Conservation (phyloP, 805 yeast species). For the Sugiyamaella qingdaonensis region DNA sequence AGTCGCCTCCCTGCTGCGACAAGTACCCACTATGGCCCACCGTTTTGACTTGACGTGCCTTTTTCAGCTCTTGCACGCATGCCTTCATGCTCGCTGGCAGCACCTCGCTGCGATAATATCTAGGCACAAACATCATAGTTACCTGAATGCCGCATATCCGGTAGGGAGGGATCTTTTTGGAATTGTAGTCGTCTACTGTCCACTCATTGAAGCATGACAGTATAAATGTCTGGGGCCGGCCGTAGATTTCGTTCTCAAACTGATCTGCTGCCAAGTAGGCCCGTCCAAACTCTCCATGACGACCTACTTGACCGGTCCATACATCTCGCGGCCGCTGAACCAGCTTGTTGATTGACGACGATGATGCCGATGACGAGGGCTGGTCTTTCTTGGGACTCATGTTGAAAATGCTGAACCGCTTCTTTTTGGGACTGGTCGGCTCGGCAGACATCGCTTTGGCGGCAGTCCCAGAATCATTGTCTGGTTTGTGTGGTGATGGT, state of each 20-base stretch:
- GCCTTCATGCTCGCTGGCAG: conserved; percentile 47
- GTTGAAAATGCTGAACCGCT: conserved; percentile 17
- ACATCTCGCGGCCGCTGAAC: conserved; percentile 4
- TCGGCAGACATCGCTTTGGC: conserved; percentile 4
- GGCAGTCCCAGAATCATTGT: not conserved
- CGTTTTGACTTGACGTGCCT: conserved; percentile 7
- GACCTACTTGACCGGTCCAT: conserved; percentile 19
- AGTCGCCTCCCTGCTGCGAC: conserved; percentile 90
- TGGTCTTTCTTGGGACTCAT: conserved; percentile 16
- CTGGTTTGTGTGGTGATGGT: too few relatives aligned
- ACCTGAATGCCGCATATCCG: conserved; percentile 53
- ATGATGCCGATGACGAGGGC: conserved; percentile 4
- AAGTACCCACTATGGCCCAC: conserved; percentile 52
- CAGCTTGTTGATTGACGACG: not conserved
- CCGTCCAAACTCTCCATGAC: conserved; percentile 53
- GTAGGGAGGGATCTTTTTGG: conserved; percentile 4
- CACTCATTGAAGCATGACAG: conserved; percentile 78
- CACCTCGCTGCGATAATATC: conserved; percentile 37
- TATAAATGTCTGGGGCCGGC: conserved; percentile 47
- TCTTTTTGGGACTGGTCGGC: conserved; percentile 19
- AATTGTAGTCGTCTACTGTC: conserved; percentile 31
- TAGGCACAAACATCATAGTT: conserved; percentile 55
- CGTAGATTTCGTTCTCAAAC: conserved; percentile 52
- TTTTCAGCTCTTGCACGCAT: conserved; percentile 33
- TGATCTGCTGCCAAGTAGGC: conserved; percentile 61